Conservation (phyloP, 1,284 basidiomycete genomes). For the Ceratobasidium sp. region DNA sequence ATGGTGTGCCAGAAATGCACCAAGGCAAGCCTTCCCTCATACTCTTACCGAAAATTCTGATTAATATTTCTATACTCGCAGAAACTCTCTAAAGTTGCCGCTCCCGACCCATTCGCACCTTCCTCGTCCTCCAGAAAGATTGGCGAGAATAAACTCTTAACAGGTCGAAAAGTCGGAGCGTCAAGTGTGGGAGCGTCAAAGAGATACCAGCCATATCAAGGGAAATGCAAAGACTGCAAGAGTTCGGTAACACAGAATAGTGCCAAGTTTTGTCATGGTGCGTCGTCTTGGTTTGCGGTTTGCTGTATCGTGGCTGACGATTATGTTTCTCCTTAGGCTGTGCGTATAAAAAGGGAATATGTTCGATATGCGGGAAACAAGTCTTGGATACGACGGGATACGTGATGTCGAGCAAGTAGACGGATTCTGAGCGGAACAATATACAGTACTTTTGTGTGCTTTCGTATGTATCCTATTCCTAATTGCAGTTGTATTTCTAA, state of each 20-base stretch:
- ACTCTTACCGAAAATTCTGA: neutral
- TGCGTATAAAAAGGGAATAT: constrained; percentile 56
- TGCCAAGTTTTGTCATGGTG: constrained; percentile 57
- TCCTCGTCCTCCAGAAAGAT: constrained; percentile 54
- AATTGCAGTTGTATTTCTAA: constrained; percentile 44
- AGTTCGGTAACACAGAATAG: constrained; percentile 55
- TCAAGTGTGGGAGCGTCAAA: constrained; percentile 45
- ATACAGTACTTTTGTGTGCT: too few species aligned
- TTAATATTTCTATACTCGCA: neutral
- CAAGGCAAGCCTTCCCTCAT: constrained; percentile 39
- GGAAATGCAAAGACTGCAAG: constrained; percentile 56
- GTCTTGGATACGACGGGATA: constrained; percentile 55
- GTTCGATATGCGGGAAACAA: constrained; percentile 54
- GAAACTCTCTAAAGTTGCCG: constrained; percentile 52
- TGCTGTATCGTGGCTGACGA: constrained; percentile 6
- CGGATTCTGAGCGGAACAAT: neutral
- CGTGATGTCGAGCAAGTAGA: constrained; percentile 55
- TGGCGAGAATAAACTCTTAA: constrained; percentile 58
- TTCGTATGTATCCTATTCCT: constrained; percentile 41
- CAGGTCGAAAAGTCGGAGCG: constrained; percentile 43
- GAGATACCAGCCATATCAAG: constrained; percentile 51
- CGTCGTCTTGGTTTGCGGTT: constrained; percentile 37
- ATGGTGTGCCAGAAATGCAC: constrained; percentile 52
- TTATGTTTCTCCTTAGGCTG: constrained; percentile 50
- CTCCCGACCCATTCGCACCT: constrained; percentile 51